Evolutionary conservation across 768 basidiomycete species (phyloP).

Genomic region (Russula abietina): DNA sequence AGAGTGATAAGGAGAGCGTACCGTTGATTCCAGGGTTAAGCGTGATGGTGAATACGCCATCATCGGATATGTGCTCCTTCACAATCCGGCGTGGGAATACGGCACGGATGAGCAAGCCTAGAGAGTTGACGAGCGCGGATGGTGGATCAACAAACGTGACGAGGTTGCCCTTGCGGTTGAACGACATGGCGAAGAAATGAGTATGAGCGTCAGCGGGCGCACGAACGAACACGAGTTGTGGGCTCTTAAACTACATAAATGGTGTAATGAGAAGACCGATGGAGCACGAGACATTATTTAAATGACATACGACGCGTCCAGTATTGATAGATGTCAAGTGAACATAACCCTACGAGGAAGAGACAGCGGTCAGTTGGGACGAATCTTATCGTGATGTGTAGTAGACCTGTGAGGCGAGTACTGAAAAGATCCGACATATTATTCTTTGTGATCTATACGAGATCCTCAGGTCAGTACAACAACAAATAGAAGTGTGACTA

Average conservation of each 20-base stretch:
- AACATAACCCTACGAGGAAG: conserved; percentile 50
- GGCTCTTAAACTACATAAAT: conserved; percentile 37
- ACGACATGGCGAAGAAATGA: conserved; percentile 58
- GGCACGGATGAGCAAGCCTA: conserved; percentile 36
- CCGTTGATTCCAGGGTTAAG: conserved; percentile 35
- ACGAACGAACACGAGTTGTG: conserved; percentile 61
- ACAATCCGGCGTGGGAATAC: conserved; percentile 41
- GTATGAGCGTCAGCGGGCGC: conserved; percentile 43
- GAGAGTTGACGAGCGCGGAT: conserved; percentile 33
- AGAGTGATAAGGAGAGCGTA: background rate
- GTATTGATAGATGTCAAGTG: conserved; percentile 52
- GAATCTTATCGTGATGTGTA: conserved; percentile 16
- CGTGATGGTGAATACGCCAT: conserved; percentile 49
- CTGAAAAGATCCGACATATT: conserved; percentile 53
- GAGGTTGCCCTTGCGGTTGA: conserved; percentile 55
- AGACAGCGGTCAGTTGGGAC: conserved; percentile 5
- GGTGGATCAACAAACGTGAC: conserved; percentile 43
- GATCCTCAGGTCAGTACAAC: background rate
- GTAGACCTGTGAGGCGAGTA: conserved; percentile 55
- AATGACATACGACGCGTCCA: conserved; percentile 42
- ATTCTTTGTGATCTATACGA: conserved; percentile 50
- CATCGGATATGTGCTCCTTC: conserved; percentile 41
- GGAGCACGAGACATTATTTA: conserved; percentile 18
- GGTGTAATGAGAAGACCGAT: conserved; percentile 5
- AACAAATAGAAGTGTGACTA: conserved; percentile 23